Percentiles rank a stretch among this genome's conserved stretches.
phyloP scores from a whole-genome alignment of 2,329 filamentous ascomycete species.

The Intubia oerlemansii region DNA sequence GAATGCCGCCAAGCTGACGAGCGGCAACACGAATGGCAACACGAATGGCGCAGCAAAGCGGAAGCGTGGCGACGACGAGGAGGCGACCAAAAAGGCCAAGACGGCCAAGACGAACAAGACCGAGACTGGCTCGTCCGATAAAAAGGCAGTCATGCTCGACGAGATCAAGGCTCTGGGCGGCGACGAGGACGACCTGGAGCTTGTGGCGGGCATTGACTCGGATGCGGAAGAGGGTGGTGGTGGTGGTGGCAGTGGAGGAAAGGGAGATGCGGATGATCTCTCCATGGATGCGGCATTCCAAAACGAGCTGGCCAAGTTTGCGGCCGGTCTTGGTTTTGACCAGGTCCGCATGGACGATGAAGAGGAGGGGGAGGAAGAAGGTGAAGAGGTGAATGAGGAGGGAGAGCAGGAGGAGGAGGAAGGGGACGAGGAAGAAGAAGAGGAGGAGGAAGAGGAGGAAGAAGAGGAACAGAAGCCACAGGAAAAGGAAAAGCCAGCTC shows the following conservation, averaged over 20 bases:
- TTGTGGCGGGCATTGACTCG: constrained; percentile 33
- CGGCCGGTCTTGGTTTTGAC: constrained; percentile 26
- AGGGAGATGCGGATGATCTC: constrained; percentile 9
- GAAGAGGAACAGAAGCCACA: constrained; percentile 14
- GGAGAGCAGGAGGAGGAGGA: constrained; percentile 17
- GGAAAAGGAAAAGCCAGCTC: constrained; percentile 13
- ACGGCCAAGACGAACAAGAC: constrained; percentile 1
- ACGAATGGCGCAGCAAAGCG: constrained; percentile 6
- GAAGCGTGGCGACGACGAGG: constrained; percentile 5
- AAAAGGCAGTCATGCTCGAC: constrained; percentile 22
- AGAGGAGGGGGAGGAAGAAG: constrained; percentile 15
- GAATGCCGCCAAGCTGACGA: constrained; percentile 12
- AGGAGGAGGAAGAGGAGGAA: constrained; percentile 17
- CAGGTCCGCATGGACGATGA: constrained; percentile 18
- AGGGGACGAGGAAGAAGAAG: constrained; percentile 13
- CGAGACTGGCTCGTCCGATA: constrained; percentile 2
- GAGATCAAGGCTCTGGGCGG: constrained; percentile 46
- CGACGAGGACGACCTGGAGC: constrained; percentile 39
- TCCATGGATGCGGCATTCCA: constrained; percentile 15
- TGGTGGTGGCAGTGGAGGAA: constrained; percentile 9
- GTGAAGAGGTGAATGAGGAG: constrained; percentile 9
- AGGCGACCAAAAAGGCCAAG: constrained; percentile 2
- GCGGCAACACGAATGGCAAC: neutral
- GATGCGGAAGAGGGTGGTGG: constrained; percentile 22
- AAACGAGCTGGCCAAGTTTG: constrained; percentile 30